Percentiles rank a stretch among this genome's conserved stretches.
phyloP scores from a whole-genome alignment of 192 early-diverging fungal genomes.

The Gonapodya prolifera region DNA sequence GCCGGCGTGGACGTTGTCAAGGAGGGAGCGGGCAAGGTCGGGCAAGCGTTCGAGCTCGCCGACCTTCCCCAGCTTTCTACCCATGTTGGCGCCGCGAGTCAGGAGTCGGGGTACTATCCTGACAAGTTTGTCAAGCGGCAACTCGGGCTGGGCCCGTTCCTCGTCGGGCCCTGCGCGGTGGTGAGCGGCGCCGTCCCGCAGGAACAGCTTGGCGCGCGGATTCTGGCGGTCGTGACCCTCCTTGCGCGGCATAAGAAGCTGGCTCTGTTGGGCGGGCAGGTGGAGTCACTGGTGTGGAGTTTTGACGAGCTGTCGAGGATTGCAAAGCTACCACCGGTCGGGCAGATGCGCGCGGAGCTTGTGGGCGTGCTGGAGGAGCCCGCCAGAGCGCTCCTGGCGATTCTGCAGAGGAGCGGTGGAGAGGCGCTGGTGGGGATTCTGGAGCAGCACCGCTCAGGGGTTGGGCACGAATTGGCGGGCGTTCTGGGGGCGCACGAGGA shows the following conservation, averaged over 20 bases:
- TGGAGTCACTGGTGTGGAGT: background rate
- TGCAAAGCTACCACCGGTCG: background rate
- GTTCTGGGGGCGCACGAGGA: background rate
- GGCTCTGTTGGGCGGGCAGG: background rate
- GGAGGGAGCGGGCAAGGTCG: background rate
- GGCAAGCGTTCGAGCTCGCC: background rate
- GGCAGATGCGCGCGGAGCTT: background rate
- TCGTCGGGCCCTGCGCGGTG: background rate
- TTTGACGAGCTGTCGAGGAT: background rate
- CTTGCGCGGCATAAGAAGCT: background rate
- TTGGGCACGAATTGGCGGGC: background rate
- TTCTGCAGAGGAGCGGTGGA: background rate
- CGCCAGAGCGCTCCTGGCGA: background rate
- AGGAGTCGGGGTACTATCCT: background rate
- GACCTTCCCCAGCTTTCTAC: background rate
- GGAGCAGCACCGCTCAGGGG: background rate
- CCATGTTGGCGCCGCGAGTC: background rate
- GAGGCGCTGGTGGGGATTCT: background rate
- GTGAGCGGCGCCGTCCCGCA: background rate
- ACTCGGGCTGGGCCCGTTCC: background rate
- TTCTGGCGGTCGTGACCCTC: background rate
- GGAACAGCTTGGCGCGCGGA: background rate
- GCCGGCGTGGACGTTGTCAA: background rate
- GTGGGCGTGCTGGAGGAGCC: background rate
- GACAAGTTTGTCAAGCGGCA: background rate